Evolutionary conservation across 176 grass and related monocot genomes (phyloP), one percentile per base, ranked within the genome.

Genomic region (Cenchrus purpureus): DNA sequence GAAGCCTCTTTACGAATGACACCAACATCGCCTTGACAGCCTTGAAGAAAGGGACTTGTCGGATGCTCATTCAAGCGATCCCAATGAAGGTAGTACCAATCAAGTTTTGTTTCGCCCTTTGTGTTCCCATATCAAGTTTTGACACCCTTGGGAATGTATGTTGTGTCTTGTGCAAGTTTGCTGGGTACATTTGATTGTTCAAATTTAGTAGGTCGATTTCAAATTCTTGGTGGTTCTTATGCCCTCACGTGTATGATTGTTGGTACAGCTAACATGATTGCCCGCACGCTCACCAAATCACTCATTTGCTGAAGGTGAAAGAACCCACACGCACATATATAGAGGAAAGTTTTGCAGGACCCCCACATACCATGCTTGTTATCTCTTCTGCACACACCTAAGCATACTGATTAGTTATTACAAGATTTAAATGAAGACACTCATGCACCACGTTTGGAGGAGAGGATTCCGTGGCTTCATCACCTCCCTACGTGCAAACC

Each of bases 51-150:
- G 14, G 22, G 7, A 44, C 52, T 6, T 84, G 3, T 65, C 82
- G 17, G 2, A 12, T 84, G 71, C 71, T 65, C 4, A 5, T 65
- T 83, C 46, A 83, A 65, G 71, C 2, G 0, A 84, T 84, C 82
- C 82, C 40, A 0, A 0, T 1, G 59, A 75, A 75, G 82, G 71
- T 84, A 65, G 22, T 25, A 25, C 22, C 22, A 25, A 25, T 25
- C 22, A 25, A 25, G 22, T 17, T 9, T 68, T 69, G 3, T 43
- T 4, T 11, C 12, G 16, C 32, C 37, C 6, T 69, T 69, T 9
- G 16, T 17, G 2, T 44, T 44, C 7, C 17, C 1, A 69, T 20
- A 1, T 69, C 13, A 69, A 45, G 17, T 45, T 43, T 69, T 22
- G 19, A 60, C 7, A 44, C 2, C 28, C 37, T 25, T 67, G 16